phyloP scores from a whole-genome alignment of 257 asterid genomes.

The Rubia yunnanensis region DNA sequence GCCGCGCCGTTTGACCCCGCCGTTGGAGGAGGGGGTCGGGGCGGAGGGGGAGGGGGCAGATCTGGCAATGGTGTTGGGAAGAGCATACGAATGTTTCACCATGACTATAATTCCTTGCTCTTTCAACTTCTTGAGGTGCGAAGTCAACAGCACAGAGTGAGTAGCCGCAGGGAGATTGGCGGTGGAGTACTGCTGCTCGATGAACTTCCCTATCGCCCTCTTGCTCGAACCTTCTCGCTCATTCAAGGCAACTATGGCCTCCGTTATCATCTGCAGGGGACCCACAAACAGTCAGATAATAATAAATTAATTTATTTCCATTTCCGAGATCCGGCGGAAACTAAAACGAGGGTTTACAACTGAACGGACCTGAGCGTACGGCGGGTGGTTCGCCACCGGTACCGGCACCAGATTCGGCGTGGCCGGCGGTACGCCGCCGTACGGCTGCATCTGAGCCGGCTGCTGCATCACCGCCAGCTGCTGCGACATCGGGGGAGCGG shows the following conservation, averaged over 20 bases:
- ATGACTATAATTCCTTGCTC: constrained; percentile 37
- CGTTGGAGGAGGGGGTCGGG: constrained; percentile 4
- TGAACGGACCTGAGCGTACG: constrained; percentile 40
- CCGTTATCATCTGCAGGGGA: constrained; percentile 50
- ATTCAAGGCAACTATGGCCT: constrained; percentile 51
- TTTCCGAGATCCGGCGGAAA: neutral
- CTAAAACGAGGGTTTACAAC: neutral
- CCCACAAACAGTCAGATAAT: neutral
- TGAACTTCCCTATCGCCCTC: constrained; percentile 51
- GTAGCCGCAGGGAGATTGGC: constrained; percentile 32
- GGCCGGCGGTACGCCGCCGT: constrained; percentile 15
- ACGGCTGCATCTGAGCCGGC: neutral
- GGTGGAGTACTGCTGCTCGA: constrained; percentile 38
- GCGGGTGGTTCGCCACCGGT: constrained; percentile 31
- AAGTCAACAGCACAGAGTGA: constrained; percentile 44
- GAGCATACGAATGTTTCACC: constrained; percentile 67
- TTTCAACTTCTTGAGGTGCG: constrained; percentile 48
- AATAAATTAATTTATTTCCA: neutral
- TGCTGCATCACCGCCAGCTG: neutral
- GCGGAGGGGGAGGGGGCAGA: constrained; percentile 15
- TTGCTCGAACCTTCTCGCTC: constrained; percentile 70
- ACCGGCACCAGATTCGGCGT: constrained; percentile 9
- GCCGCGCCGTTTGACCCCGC: constrained; percentile 38
- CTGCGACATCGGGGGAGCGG: neutral
- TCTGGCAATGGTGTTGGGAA: constrained; percentile 22